A percentile compares a stretch with the other conserved stretches of the same genome.
These are phyloP conservation scores for Gossypium herbaceum DNA, from an alignment of 345 rosid species.

Conservation along the genomic window DNA sequence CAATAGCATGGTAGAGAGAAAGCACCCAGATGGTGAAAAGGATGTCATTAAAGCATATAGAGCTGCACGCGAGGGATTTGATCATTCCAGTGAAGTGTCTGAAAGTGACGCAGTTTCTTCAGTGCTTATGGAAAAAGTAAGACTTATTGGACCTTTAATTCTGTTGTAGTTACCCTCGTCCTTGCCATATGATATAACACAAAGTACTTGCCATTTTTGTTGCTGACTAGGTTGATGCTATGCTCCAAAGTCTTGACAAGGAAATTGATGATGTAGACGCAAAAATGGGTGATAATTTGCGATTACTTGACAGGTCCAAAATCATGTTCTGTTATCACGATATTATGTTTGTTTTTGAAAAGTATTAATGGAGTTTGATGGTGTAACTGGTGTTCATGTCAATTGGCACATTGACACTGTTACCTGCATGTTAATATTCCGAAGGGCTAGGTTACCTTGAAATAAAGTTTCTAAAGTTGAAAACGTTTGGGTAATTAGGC, in stretches of 20 bases:
- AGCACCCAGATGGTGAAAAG: slow-evolving; percentile 60
- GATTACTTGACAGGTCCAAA: slow-evolving; percentile 56
- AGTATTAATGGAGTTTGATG: background rate
- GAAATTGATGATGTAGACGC: slow-evolving; percentile 94
- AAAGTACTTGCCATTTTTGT: background rate
- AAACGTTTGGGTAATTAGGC: background rate
- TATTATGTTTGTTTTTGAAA: background rate
- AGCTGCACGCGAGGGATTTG: slow-evolving; percentile 71
- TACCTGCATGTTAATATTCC: background rate
- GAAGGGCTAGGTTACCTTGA: background rate
- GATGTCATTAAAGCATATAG: slow-evolving; percentile 73
- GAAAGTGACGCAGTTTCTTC: slow-evolving; percentile 67
- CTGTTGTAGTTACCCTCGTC: background rate
- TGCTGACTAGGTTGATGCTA: slow-evolving; percentile 66
- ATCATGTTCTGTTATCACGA: background rate
- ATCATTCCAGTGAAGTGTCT: slow-evolving; percentile 42
- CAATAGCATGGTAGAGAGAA: slow-evolving; percentile 74
- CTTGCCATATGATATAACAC: background rate
- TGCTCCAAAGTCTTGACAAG: slow-evolving; percentile 94
- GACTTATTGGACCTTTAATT: background rate
- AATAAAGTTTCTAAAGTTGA: no score
- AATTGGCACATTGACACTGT: background rate
- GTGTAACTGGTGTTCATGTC: background rate
- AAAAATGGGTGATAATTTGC: slow-evolving; percentile 61
- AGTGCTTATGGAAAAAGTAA: slow-evolving; percentile 68